Evolutionary conservation across 2,329 filamentous ascomycete species (phyloP), one percentile per base, ranked within the genome.

Genomic region (Penicillium griseofulvum): DNA sequence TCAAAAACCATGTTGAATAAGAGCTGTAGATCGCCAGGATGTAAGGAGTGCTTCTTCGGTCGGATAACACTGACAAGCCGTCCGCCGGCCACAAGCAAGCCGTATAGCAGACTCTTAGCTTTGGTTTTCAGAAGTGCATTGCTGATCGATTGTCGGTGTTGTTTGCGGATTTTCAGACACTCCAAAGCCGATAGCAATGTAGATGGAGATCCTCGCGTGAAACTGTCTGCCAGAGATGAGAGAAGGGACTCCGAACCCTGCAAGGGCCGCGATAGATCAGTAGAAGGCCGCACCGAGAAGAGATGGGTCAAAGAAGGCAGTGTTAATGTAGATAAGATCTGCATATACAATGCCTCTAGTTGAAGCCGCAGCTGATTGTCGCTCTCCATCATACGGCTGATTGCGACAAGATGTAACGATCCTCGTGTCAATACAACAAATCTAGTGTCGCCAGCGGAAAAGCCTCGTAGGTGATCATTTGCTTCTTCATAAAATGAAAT

Each of bases 1-100:
- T 96, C 92, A 67, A 99, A 99, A 2, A 99, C 85, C 95, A 99
- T 99, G 70, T 97, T 97, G 81, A 99, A 99, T 57, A 99, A 92
- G 43, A 99, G 83, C 68, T 97, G 93, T 24, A 99, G 81, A 70
- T 99, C 94, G 60, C 92, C 93, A 0, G 95, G 94, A 65, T 99
- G 95, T 2, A 99, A 81, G 0, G 92, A 97, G 73, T 99, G 94
- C 55, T 94, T 90, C 64, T 95, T 92, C 6, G 95, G 95, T 36
- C 94, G 83, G 16, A 97, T 89, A 36, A 99, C 95, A 69, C 92
- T 97, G 61, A 99, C 94, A 6, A 99, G 86, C 66, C 89, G 88
- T 5, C 92, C 93, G 12, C 92, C 91, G 5, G 94, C 94, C 16
- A 97, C 93, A 57, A 99, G 87, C 12, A 99, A 82, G 1, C 94